Conservation (phyloP, 2,329 filamentous ascomycete species). For the Xylogone sp. region DNA sequence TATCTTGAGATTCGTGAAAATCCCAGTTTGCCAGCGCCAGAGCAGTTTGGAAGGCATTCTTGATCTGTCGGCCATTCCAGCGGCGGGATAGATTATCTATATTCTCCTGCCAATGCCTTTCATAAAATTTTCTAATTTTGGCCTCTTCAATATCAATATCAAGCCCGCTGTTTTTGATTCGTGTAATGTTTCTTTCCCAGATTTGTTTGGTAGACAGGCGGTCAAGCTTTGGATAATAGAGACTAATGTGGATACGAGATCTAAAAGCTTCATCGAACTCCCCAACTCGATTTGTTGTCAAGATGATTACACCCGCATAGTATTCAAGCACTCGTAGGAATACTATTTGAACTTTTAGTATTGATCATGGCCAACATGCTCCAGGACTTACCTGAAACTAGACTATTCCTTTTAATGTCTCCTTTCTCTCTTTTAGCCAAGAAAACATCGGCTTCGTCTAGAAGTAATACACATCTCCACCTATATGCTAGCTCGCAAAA, state of each 20-base stretch:
- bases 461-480: constrained; percentile 46
- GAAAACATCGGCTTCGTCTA: constrained; percentile 42
- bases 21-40: neutral
- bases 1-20: neutral
- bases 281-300: constrained; percentile 27
- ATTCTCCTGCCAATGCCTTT: neutral
- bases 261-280: constrained; percentile 23
- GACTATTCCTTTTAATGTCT: constrained; percentile 33
- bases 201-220: constrained; percentile 13
- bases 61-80: constrained; percentile 11
- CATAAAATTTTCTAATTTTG: neutral
- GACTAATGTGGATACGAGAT: constrained; percentile 20
- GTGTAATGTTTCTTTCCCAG: constrained; percentile 1
- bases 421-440: constrained; percentile 12
- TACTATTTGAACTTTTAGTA: constrained; percentile 6
- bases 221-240: constrained; percentile 12
- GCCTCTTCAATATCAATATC: neutral
- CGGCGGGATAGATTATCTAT: neutral
- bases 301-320: constrained; percentile 30
- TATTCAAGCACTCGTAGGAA: constrained; percentile 30
- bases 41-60: constrained; percentile 10
- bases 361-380: neutral
- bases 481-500: constrained; percentile 43
- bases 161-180: constrained; percentile 1
- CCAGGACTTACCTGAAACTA: constrained; percentile 21